Conservation (phyloP, 495 filamentous ascomycete genomes). For the Elaphomyces granulatus region DNA sequence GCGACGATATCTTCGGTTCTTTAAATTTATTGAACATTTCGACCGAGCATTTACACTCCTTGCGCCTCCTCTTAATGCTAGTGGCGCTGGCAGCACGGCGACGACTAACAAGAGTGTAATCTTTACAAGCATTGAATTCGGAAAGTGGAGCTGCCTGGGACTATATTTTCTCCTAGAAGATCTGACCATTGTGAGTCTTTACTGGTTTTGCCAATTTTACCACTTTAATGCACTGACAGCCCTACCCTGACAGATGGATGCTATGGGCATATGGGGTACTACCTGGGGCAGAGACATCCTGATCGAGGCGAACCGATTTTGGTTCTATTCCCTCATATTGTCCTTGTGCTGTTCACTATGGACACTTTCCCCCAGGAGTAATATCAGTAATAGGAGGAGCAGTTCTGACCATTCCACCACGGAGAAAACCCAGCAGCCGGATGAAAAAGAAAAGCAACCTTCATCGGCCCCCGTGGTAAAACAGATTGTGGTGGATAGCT, state of each 20-base stretch:
- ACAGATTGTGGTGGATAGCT: conserved; percentile 35
- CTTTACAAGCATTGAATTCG: conserved; percentile 16
- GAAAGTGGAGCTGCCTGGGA: conserved; percentile 25
- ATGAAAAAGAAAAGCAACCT: too few relatives aligned
- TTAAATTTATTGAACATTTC: conserved; percentile 49
- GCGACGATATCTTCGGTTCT: conserved; percentile 46
- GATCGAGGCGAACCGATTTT: conserved; percentile 48
- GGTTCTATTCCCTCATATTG: conserved; percentile 42
- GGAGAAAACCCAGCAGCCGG: too few relatives aligned
- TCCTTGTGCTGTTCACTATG: conserved; percentile 18
- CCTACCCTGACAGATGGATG: conserved; percentile 26
- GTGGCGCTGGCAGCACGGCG: too few relatives aligned
- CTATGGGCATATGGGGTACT: conserved; percentile 26
- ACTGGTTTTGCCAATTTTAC: conserved; percentile 2
- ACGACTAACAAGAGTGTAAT: too few relatives aligned
- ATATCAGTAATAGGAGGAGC: too few relatives aligned
- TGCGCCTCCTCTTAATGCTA: conserved; percentile 5
- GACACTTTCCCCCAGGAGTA: conserved; percentile 8
- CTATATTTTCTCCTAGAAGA: conserved; percentile 28
- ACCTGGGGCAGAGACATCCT: conserved; percentile 18
- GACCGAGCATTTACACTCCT: conserved; percentile 23
- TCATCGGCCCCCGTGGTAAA: too few relatives aligned
- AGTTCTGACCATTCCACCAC: too few relatives aligned
- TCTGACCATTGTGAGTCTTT: conserved; percentile 24
- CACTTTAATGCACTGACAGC: conserved; percentile 1